Evolutionary conservation across 805 yeast genomes (phyloP).

Genomic region (Hanseniaspora vineae): DNA sequence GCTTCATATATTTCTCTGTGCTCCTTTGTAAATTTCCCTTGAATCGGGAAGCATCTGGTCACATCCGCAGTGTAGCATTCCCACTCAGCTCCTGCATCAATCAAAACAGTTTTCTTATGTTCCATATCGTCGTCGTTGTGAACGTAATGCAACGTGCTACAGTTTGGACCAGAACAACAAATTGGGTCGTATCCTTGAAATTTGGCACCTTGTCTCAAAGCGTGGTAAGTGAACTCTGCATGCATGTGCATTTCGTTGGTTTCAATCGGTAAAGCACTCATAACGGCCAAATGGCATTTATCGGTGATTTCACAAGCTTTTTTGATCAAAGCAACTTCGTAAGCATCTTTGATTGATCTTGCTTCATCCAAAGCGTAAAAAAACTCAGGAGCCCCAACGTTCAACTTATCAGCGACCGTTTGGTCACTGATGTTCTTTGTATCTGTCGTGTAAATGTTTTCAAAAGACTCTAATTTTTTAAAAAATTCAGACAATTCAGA

Average conservation of each 20-base stretch:
- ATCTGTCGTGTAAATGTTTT: constrained; percentile 39
- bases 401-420: constrained; percentile 25
- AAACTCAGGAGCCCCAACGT: constrained; percentile 28
- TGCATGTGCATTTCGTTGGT: constrained; percentile 82
- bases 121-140: constrained; percentile 58
- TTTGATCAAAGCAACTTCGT: constrained; percentile 62
- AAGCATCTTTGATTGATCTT: constrained; percentile 71
- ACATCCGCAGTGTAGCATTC: constrained; percentile 85
- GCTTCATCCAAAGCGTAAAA: constrained; percentile 77
- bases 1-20: constrained; percentile 70
- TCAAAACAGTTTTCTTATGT: constrained; percentile 53
- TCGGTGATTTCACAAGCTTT: constrained; percentile 80
- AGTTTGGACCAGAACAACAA: constrained; percentile 85
- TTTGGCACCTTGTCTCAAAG: constrained; percentile 88
- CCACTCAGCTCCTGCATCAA: constrained; percentile 99
- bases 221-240: constrained; percentile 90
- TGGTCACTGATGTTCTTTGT: constrained; percentile 29
- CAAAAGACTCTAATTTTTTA: constrained; percentile 16
- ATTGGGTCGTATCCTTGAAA: constrained; percentile 86
- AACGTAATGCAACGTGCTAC: constrained; percentile 84
- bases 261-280: constrained; percentile 86
- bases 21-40: constrained; percentile 81
- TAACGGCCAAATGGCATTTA: constrained; percentile 78
- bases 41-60: constrained; percentile 87
- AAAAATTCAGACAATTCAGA: constrained; percentile 33